Evolutionary conservation across 2,329 filamentous ascomycete genomes (phyloP), one percentile per base, ranked within the genome.

Genomic region (Colletotrichum sp.): DNA sequence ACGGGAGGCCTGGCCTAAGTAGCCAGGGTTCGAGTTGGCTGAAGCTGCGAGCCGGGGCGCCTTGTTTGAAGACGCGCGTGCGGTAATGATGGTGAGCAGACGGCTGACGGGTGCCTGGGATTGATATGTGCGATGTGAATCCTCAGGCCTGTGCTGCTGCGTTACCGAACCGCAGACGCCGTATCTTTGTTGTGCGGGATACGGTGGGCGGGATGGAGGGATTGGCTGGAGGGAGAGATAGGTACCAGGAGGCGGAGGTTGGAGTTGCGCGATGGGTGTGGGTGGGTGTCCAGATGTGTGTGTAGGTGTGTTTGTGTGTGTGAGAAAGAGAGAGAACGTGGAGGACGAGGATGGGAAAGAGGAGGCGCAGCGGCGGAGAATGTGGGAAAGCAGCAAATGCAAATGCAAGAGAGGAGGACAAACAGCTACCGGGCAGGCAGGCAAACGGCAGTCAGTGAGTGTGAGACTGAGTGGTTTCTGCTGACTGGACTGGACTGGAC

Each of bases 1-100:
- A 68, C 73, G 73, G 70, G 70, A 76, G 68, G 68, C 68, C 68
- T 71, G 68, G 59, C 39, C 49, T 52, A 36, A 59, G 49, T 57
- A 32, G 30, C 49, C 30, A 72, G 55, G 64, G 73, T 73, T 70
- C 26, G 36, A 34, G 21, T 55, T 65, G 68, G n/a, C 8, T 15
- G 39, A 73, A 24, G 36, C 44, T 68, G 64, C 21, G 63, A 64
- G 70, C 63, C 39, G 36, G 70, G 70, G 64, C 72, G 72, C 70
- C 70, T 68, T 73, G 70, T 65, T 76, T 21, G 64, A 64, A 55
- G 34, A 68, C 64, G 64, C 57, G 64, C 28, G 64, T 72, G 69
- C 63, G 44, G 68, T 55, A 28, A n/a, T 59, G 62, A 60, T 71
- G 59, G 44, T 36, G 67, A 64, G 67, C 34, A 30, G 26, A 55